Conservation (phyloP, 2,329 filamentous ascomycete species). For the Clathrospora elynae region DNA sequence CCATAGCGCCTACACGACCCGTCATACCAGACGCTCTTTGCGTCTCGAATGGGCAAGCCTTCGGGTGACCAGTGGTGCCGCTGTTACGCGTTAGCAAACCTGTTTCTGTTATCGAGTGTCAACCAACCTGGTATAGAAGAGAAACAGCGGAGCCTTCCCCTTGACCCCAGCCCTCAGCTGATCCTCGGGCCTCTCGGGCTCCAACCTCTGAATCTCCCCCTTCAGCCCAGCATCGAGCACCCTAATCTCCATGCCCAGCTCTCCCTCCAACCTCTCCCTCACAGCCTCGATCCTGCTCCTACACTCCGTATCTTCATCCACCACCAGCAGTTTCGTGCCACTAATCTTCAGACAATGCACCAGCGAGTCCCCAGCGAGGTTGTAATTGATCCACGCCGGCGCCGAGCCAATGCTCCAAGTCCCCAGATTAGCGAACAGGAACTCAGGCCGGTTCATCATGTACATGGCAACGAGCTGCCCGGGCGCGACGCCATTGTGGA, state of each 20-base stretch:
- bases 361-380: constrained; percentile 66
- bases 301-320: constrained; percentile 57
- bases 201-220: constrained; percentile 55
- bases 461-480: constrained; percentile 69
- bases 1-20: constrained; percentile 44
- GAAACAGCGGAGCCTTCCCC: constrained; percentile 61
- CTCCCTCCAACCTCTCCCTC: constrained; percentile 54
- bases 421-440: constrained; percentile 68
- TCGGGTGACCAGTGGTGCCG: constrained; percentile 76
- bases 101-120: background rate
- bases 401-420: constrained; percentile 69
- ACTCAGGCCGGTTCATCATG: constrained; percentile 70
- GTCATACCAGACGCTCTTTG: constrained; percentile 52
- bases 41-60: constrained; percentile 68
- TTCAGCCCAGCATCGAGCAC: constrained; percentile 58
- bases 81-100: constrained; percentile 46
- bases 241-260: constrained; percentile 64
- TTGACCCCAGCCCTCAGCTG: constrained; percentile 59
- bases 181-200: constrained; percentile 60
- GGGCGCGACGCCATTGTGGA: constrained; percentile 58
- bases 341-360: constrained; percentile 69
- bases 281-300: constrained; percentile 62
- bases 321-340: constrained; percentile 54
- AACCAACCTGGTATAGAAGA: constrained; percentile 71
- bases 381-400: constrained; percentile 73